Base-by-base conservation (phyloP, 2,329 filamentous ascomycete species). In the Neonectria punicea region DNA sequence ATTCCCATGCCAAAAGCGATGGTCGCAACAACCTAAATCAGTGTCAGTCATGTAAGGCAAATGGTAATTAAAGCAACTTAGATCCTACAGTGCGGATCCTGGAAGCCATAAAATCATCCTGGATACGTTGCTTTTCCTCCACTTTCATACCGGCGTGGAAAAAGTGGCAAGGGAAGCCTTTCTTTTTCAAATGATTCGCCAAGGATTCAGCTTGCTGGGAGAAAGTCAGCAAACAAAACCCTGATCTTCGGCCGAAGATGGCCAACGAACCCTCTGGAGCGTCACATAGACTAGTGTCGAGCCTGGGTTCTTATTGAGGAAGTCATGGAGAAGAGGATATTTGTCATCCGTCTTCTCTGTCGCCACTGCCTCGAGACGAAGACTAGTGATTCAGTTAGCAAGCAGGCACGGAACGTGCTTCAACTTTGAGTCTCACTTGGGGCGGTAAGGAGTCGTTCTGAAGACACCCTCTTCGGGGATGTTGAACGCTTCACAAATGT, bases 1-100 rank as follows among this genome's bases (percentile, higher is more conserved):
- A 88, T 87, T 0, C 86, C 86, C 86, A 88, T 88, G 1, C 86
- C 86, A 55, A 88, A 88, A 1, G 86, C 86, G 44, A 88, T 87
- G 0, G 86, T 88, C 3, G 86, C 85, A 18, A 73, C 71, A n/a
- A 73, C 70, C 70, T 73, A 3, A 1, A 3, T 2, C 0, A 14
- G n/a, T 3, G 25, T 73, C 3, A 73, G 61, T 13, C 13, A n/a
- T 13, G 9, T 2, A 1, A 2, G 2, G 16, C 6, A 1, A 49
- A 9, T 4, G 2, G 11, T 0, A 2, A 30, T 30, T 1, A 18
- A 8, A 7, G 14, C 3, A 13, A 3, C 2, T 2, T 2, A 3
- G 3, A n/a, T 13, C 72, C 53, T 22, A 78, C 74, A 28, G 74
- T 82, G n/a, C 79, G 72, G 32, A 83, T 75, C 22, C 79, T 74